Evolutionary conservation across 2,329 filamentous ascomycete species (phyloP).

Genomic region (Fusarium tanahbumbuense): DNA sequence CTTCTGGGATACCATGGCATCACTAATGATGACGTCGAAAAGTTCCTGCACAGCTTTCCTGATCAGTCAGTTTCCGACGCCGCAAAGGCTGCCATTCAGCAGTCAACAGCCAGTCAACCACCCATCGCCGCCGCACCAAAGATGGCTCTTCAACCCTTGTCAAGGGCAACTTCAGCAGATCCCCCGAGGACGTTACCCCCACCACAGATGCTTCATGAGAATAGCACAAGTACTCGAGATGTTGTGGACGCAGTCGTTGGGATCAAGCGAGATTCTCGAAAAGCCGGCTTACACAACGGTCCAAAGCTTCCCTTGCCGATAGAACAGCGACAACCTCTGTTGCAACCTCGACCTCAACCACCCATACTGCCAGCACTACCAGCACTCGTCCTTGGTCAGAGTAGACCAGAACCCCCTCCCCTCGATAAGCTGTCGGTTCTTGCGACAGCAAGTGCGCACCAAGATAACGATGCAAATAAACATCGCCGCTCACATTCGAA

Average conservation of each 20-base stretch:
- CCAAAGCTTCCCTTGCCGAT: conserved; percentile 25
- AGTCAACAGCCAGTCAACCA: conserved; percentile 21
- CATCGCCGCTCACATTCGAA: conserved; percentile 36
- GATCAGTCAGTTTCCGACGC: conserved; percentile 49
- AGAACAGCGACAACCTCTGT: conserved; percentile 38
- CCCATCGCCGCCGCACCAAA: conserved; percentile 26
- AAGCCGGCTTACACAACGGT: conserved; percentile 6
- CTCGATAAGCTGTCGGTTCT: conserved; percentile 55
- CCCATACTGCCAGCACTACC: conserved; percentile 35
- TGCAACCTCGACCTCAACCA: conserved; percentile 40
- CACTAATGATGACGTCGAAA: conserved; percentile 53
- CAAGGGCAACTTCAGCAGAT: conserved; percentile 37
- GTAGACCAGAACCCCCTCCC: conserved; percentile 36
- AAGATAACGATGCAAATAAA: conserved; percentile 43
- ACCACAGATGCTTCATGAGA: conserved; percentile 33
- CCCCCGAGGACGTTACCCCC: conserved; percentile 22
- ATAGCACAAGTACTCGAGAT: conserved; percentile 40
- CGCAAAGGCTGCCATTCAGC: conserved; percentile 43
- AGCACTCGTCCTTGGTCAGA: conserved; percentile 43
- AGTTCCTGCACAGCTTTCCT: conserved; percentile 53
- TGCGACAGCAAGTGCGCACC: conserved; percentile 52
- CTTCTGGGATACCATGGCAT: conserved; percentile 57
- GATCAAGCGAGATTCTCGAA: conserved; percentile 42
- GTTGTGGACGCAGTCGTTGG: conserved; percentile 46
- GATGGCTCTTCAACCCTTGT: conserved; percentile 37